phyloP scores from a whole-genome alignment of 257 asterid genomes.

The Pogostemon cablin region DNA sequence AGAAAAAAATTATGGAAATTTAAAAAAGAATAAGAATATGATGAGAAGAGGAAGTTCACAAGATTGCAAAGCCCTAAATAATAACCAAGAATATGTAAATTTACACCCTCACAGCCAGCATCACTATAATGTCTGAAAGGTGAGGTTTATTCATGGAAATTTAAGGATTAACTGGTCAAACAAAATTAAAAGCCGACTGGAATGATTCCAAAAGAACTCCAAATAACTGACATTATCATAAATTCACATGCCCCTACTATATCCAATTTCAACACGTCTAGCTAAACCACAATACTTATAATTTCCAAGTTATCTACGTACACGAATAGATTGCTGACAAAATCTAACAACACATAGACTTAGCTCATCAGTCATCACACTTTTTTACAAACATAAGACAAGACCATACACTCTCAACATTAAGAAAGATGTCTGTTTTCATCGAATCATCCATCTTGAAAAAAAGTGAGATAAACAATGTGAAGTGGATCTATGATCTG shows the following conservation, averaged over 20 bases:
- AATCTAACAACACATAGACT: background rate
- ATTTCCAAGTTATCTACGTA: slow-evolving; percentile 4
- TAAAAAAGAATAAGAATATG: background rate
- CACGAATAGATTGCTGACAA: background rate
- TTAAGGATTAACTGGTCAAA: background rate
- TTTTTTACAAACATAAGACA: background rate
- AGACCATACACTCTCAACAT: background rate
- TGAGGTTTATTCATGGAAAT: background rate
- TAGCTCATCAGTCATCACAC: background rate
- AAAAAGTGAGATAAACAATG: background rate
- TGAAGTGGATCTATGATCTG: background rate
- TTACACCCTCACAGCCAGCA: background rate
- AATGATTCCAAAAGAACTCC: slow-evolving; percentile 15
- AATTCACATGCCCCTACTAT: slow-evolving; percentile 11
- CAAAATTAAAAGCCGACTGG: background rate
- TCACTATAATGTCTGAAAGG: background rate
- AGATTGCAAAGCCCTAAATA: background rate
- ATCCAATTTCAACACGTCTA: background rate
- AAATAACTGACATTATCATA: background rate
- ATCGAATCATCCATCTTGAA: background rate
- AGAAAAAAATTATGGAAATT: background rate
- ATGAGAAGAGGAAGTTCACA: background rate
- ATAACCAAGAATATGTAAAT: background rate
- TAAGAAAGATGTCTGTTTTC: background rate
- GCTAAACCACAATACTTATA: background rate